Conservation (phyloP, 2,329 filamentous ascomycete species). For the Alternaria burnsii region DNA sequence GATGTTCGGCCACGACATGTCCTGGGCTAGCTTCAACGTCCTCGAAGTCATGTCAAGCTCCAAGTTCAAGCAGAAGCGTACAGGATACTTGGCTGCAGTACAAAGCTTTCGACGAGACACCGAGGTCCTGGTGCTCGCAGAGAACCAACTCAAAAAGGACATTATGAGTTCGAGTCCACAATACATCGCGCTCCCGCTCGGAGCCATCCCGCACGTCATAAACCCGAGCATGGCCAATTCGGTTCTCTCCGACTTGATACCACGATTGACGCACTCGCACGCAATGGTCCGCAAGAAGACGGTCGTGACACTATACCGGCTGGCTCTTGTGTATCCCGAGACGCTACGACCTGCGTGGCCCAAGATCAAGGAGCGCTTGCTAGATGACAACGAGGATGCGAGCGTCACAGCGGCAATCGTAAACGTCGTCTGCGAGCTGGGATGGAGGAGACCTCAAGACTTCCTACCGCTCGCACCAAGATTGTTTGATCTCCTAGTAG, state of each 20-base stretch:
- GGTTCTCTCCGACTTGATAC: conserved; percentile 83
- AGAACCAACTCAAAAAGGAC: conserved; percentile 96
- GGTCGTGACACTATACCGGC: conserved; percentile 89
- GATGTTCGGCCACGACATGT: conserved; percentile 99
- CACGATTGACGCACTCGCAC: conserved; percentile 85
- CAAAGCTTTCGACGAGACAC: conserved; percentile 97
- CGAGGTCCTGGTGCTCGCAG: conserved; percentile 96
- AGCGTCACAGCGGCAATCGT: conserved; percentile 96
- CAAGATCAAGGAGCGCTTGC: conserved; percentile 92
- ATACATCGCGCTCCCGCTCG: conserved; percentile 84
- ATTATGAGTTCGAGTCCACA: conserved; percentile 75
- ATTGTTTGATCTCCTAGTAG: conserved; percentile 89
- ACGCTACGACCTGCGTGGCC: conserved; percentile 93
- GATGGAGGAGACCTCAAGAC: conserved; percentile 91
- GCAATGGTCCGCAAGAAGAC: conserved; percentile 93
- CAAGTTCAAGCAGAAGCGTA: conserved; percentile 93
- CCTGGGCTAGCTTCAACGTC: conserved; percentile 98
- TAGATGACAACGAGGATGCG: conserved; percentile 88
- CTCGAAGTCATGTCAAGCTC: conserved; percentile 98
- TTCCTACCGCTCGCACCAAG: conserved; percentile 91
- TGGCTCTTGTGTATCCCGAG: conserved; percentile 96
- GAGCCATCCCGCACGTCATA: conserved; percentile 92
- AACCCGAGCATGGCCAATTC: conserved; percentile 92
- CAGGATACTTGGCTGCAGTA: conserved; percentile 92
- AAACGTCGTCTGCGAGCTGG: conserved; percentile 95